phyloP scores from a whole-genome alignment of 2,329 filamentous ascomycete genomes.

The Penicillium oxalicum region DNA sequence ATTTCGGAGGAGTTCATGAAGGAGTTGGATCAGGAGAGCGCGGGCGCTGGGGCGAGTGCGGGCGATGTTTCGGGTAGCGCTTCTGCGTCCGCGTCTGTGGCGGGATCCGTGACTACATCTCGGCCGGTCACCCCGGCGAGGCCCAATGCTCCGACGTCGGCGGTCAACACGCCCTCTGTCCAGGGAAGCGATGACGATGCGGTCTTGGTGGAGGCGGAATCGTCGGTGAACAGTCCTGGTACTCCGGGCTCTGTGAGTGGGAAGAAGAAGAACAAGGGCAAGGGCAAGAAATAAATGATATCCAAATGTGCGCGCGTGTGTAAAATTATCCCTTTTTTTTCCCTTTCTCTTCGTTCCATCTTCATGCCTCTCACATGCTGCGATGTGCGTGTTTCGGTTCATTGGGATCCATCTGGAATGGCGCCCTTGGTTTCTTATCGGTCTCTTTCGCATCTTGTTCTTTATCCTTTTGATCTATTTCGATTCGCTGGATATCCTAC shows the following conservation, averaged over 20 bases:
- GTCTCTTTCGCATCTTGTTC: background rate
- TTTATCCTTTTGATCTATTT: background rate
- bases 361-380: too few species aligned
- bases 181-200: slow-evolving; percentile 62
- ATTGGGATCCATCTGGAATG: slow-evolving; percentile 3
- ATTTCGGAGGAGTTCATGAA: slow-evolving; percentile 76
- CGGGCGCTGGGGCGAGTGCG: background rate
- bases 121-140: slow-evolving; percentile 15
- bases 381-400: background rate
- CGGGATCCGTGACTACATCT: slow-evolving; percentile 8
- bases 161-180: slow-evolving; percentile 30
- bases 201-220: slow-evolving; percentile 66
- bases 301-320: background rate
- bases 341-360: background rate
- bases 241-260: slow-evolving; percentile 17
- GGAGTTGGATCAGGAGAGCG: slow-evolving; percentile 55
- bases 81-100: background rate
- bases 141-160: slow-evolving; percentile 18
- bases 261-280: slow-evolving; percentile 42
- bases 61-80: too few species aligned
- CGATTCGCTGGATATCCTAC: background rate
- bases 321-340: slow-evolving; percentile 7
- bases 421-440: background rate
- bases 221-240: slow-evolving; percentile 27
- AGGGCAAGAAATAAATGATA: slow-evolving; percentile 41